Base-by-base conservation (phyloP, 306 rosid genomes). In the Cicer pinnatifidum region DNA sequence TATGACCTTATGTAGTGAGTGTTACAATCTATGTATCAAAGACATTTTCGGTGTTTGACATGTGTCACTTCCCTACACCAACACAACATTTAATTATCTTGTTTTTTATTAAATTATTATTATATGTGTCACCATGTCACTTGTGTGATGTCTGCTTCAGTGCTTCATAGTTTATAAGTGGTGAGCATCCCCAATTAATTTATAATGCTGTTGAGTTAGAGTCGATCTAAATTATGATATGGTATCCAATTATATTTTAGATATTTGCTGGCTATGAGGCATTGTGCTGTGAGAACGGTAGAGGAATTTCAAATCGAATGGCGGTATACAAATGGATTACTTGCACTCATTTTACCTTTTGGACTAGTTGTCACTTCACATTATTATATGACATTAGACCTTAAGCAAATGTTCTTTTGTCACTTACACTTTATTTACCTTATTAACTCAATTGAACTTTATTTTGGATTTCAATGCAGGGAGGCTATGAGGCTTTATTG, bases 311-410 rank as follows among this genome's bases (percentile, higher is more conserved):
- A 85, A 58, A 77, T 84, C 73, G 86, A 83, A 28, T 91, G 94
- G 94, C 75, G 53, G 75, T 93, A 84, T 83, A 80, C 87, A 3
- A 93, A 93, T 82, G 98, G 96, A 72, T 71, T 93, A 58, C 85
- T 91, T 28, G 97, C 91, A 9, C 7, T 86, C 81, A 69, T 93
- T 78, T 91, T 91, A 57, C 69, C 88, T 77, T 78, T 85, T n/a
- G 97, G 98, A 57, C 65, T 93, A 53, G 84, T 91, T 45, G 15
- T 47, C 75, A 80, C 91, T 12, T 82, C 97, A 28, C 69, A 19
- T 19, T 19, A 19, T 19, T 19, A 19, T 19, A 19, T 19, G 1
- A 19, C 20, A 19, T 19, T 41, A 64, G 20, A 75, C 56, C 60
- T 16, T 67, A 59, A 5, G 37, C 61, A 50, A 9, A 16, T 46